Conservation (phyloP, 768 basidiomycete genomes). For the Coprinopsis cinerea region DNA sequence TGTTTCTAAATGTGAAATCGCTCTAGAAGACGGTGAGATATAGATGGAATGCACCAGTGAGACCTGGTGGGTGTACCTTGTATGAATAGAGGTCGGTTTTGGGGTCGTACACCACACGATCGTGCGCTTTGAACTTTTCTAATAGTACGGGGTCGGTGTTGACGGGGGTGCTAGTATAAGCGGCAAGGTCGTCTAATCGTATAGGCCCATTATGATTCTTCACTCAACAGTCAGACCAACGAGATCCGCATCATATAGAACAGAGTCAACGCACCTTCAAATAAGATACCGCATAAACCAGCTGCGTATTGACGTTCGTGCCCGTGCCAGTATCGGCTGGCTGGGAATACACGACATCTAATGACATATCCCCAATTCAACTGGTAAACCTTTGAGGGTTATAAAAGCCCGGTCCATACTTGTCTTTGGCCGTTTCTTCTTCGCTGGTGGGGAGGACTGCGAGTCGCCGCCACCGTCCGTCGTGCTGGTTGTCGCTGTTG, state of each 20-base stretch:
- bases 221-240: constrained; percentile 25
- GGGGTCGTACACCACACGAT: constrained; percentile 71
- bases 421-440: constrained; percentile 61
- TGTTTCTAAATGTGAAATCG: constrained; percentile 84
- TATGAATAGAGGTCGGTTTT: constrained; percentile 86
- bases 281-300: constrained; percentile 77
- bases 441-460: constrained; percentile 30
- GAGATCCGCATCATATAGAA: not conserved
- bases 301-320: constrained; percentile 78
- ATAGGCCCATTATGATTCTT: constrained; percentile 73
- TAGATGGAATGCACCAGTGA: not conserved
- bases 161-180: constrained; percentile 72
- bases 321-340: constrained; percentile 83
- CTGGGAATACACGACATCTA: constrained; percentile 80
- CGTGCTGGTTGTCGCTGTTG: constrained; percentile 17
- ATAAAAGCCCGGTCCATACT: constrained; percentile 32
- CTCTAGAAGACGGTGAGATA: constrained; percentile 28
- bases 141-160: constrained; percentile 65
- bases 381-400: constrained; percentile 10
- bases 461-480: constrained; percentile 13
- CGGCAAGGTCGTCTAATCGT: constrained; percentile 83
- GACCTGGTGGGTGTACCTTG: constrained; percentile 64
- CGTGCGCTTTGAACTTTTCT: constrained; percentile 79
- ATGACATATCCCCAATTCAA: constrained; percentile 12
- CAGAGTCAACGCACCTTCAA: constrained; percentile 52